These are phyloP conservation scores for Termitomyces sp. DNA, from an alignment of 768 basidiomycete genomes.

Conservation along the genomic window DNA sequence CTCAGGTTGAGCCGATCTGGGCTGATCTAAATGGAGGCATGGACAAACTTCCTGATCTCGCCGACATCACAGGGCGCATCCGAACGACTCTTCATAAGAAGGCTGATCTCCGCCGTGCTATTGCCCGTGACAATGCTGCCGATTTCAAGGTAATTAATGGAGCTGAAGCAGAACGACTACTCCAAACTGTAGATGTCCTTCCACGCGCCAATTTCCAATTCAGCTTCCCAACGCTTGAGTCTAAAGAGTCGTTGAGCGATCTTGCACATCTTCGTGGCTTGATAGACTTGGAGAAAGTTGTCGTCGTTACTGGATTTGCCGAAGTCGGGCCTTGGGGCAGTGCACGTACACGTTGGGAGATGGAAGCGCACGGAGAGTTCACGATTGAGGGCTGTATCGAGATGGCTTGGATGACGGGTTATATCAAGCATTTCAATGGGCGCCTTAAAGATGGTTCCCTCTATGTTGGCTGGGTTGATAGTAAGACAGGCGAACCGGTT, in stretches of 20 bases:
- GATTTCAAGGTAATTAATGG: slow-evolving; percentile 93
- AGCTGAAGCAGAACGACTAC: slow-evolving; percentile 83
- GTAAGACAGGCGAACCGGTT: slow-evolving; percentile 87
- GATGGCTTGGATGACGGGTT: slow-evolving; percentile 99
- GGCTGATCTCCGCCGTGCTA: slow-evolving; percentile 88
- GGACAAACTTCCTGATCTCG: slow-evolving; percentile 94
- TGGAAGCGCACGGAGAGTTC: slow-evolving; percentile 97
- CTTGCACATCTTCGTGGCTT: slow-evolving; percentile 78
- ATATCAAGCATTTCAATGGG: slow-evolving; percentile 98
- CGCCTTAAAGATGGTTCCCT: slow-evolving; percentile 88
- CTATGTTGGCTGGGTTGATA: slow-evolving; percentile 98
- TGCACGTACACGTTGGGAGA: slow-evolving; percentile 98
- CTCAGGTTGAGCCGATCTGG: slow-evolving; percentile 99
- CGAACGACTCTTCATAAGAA: slow-evolving; percentile 77
- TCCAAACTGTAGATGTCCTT: slow-evolving; percentile 88
- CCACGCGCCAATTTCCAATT: slow-evolving; percentile 98
- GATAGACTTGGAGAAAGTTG: slow-evolving; percentile 92
- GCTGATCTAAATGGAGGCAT: slow-evolving; percentile 98
- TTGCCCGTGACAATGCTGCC: slow-evolving; percentile 90
- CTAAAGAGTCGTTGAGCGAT: slow-evolving; percentile 61
- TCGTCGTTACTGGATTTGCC: slow-evolving; percentile 94
- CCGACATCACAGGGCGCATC: slow-evolving; percentile 85
- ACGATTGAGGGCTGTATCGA: slow-evolving; percentile 98
- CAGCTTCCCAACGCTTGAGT: slow-evolving; percentile 86
- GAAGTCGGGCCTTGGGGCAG: slow-evolving; percentile 99